Evolutionary conservation across 805 yeast genomes (phyloP).

Genomic region (Scheffersomyces coipomensis): DNA sequence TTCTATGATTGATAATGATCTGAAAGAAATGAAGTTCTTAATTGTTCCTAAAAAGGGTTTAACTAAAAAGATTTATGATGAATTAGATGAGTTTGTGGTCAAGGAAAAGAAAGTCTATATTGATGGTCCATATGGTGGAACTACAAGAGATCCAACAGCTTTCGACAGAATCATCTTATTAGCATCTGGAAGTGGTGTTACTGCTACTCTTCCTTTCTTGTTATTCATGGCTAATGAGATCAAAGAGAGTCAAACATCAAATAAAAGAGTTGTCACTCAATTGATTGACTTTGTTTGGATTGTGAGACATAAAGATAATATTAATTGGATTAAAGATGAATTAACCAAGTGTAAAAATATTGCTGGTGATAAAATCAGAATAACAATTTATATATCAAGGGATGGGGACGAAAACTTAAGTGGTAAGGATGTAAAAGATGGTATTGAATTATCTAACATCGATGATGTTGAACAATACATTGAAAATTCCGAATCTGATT

Average conservation of each 20-base stretch:
- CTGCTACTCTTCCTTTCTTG: slow-evolving; percentile 48
- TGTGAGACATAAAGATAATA: slow-evolving; percentile 26
- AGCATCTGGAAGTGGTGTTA: slow-evolving; percentile 53
- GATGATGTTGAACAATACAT: slow-evolving; percentile 2
- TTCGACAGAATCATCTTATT: slow-evolving; percentile 44
- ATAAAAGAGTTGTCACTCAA: slow-evolving; percentile 11
- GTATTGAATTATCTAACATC: slow-evolving; percentile 1
- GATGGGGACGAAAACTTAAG: background rate
- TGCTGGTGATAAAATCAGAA: slow-evolving; percentile 23
- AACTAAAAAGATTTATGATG: slow-evolving; percentile 33
- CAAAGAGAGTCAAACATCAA: slow-evolving; percentile 7
- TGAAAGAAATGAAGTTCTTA: slow-evolving; percentile 38
- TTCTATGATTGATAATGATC: slow-evolving; percentile 23
- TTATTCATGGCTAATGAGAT: slow-evolving; percentile 18
- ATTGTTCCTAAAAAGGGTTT: slow-evolving; percentile 48
- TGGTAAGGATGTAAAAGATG: slow-evolving; percentile 3
- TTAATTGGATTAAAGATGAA: slow-evolving; percentile 43
- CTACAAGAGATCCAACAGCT: slow-evolving; percentile 40
- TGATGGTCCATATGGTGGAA: slow-evolving; percentile 63
- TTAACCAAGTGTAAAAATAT: slow-evolving; percentile 23
- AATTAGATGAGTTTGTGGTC: slow-evolving; percentile 24
- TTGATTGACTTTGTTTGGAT: slow-evolving; percentile 46
- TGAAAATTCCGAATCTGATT: background rate
- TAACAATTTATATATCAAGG: slow-evolving; percentile 22
- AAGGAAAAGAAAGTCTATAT: slow-evolving; percentile 33